Conservation (phyloP, 768 basidiomycete genomes). For the Psilocybe cyanescens region DNA sequence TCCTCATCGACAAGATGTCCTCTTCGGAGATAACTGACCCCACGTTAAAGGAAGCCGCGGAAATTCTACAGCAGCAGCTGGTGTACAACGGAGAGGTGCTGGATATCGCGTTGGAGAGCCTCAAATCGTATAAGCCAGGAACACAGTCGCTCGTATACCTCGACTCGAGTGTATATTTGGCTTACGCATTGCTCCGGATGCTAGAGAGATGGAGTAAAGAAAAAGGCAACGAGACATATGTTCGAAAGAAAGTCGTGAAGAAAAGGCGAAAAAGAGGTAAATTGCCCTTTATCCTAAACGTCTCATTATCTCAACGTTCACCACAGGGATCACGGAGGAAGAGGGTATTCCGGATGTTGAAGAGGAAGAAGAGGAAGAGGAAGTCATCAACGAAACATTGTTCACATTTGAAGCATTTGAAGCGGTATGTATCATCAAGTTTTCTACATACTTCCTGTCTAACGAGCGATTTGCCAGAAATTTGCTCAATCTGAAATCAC, state of each 20-base stretch:
- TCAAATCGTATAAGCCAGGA: conserved; percentile 79
- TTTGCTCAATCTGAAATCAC: conserved; percentile 89
- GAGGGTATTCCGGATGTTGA: conserved; percentile 72
- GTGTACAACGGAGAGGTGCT: conserved; percentile 96
- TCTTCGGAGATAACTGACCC: conserved; percentile 50
- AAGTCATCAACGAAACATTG: conserved; percentile 77
- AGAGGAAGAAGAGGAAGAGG: conserved; percentile 67
- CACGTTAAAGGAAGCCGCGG: conserved; percentile 70
- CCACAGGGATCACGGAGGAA: conserved; percentile 50
- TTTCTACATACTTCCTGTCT: conserved; percentile 6
- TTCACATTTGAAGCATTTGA: conserved; percentile 95
- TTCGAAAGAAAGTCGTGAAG: conserved; percentile 67
- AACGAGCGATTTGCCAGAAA: conserved; percentile 55
- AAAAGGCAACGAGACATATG: conserved; percentile 74
- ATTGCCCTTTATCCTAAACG: conserved; percentile 1
- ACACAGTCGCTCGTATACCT: conserved; percentile 83
- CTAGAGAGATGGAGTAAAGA: conserved; percentile 86
- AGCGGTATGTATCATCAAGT: conserved; percentile 54
- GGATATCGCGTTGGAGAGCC: conserved; percentile 80
- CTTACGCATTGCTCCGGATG: conserved; percentile 86
- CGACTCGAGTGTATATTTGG: conserved; percentile 82
- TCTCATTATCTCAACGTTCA: conserved; percentile 10
- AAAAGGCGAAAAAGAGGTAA: conserved; percentile 50
- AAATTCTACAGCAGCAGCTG: conserved; percentile 83
- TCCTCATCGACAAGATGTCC: conserved; percentile 87